phyloP scores from a whole-genome alignment of 345 rosid genomes.

The Populus deltoides region DNA sequence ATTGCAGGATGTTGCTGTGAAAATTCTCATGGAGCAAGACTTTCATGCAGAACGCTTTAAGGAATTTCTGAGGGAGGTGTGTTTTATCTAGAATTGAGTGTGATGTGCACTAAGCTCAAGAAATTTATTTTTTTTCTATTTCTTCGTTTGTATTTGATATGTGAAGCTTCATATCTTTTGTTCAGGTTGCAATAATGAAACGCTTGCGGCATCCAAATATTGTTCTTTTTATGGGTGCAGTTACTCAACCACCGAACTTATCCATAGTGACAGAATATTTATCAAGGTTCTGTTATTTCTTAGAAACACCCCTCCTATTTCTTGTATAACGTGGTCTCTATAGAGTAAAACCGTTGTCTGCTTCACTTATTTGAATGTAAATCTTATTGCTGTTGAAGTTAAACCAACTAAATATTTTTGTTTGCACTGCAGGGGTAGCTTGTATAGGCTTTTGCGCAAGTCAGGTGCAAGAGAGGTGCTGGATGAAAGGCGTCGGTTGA shows the following conservation, averaged over 20 bases:
- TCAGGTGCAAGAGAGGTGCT: slow-evolving; percentile 73
- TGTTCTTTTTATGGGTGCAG: slow-evolving; percentile 99
- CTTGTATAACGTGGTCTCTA: neutral
- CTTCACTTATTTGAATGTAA: neutral
- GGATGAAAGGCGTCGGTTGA: slow-evolving; percentile 92
- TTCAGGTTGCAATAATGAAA: slow-evolving; percentile 96
- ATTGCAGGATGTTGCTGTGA: slow-evolving; percentile 97
- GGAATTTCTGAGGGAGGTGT: slow-evolving; percentile 97
- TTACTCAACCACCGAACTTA: slow-evolving; percentile 92
- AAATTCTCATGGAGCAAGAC: slow-evolving; percentile 99
- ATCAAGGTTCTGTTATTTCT: slow-evolving; percentile 58
- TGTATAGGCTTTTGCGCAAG: slow-evolving; percentile 87
- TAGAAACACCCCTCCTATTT: neutral
- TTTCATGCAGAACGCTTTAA: slow-evolving; percentile 76
- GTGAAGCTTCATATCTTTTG: neutral
- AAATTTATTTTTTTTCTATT: neutral
- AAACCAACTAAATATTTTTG: slow-evolving; percentile 22
- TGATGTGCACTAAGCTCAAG: neutral
- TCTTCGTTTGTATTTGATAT: slow-evolving; percentile 9
- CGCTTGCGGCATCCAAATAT: slow-evolving; percentile 97
- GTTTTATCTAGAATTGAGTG: slow-evolving; percentile 6
- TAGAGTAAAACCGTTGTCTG: neutral
- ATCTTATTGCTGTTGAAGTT: neutral
- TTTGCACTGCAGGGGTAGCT: slow-evolving; percentile 79
- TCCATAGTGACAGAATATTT: slow-evolving; percentile 98